Evolutionary conservation across 139 green algal genomes (phyloP).

Genomic region (Pleodorina starrii): DNA sequence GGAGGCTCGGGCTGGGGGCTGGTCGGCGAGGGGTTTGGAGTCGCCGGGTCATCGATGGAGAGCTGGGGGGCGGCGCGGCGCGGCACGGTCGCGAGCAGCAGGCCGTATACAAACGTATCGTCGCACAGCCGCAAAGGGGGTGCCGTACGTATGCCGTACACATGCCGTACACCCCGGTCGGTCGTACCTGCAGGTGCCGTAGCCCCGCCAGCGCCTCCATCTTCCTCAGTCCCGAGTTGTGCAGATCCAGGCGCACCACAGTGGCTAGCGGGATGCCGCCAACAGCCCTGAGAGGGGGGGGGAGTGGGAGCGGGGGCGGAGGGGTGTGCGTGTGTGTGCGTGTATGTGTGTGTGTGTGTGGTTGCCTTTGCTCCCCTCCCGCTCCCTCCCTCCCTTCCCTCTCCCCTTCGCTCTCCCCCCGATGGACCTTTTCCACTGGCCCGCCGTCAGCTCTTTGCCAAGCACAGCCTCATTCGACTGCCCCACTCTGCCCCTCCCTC

Average conservation of each 20-base stretch:
- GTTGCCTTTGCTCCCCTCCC: background rate
- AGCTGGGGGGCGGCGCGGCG: too few species aligned
- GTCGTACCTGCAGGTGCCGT: conserved; percentile 38
- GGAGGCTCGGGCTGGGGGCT: too few species aligned
- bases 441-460: background rate
- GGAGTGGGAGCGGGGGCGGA: background rate
- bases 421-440: background rate
- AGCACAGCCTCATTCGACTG: too few species aligned
- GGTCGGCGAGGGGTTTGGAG: too few species aligned
- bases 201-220: conserved; percentile 58
- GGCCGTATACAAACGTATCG: too few species aligned
- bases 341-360: background rate
- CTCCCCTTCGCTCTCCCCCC: background rate
- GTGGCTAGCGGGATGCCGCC: conserved; percentile 26
- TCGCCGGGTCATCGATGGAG: too few species aligned
- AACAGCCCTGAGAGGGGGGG: conserved; percentile 12
- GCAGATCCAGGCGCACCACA: conserved; percentile 71
- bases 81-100: too few species aligned
- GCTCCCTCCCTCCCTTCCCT: background rate
- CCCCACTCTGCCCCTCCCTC: background rate
- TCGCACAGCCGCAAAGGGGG: too few species aligned
- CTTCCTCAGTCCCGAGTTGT: conserved; percentile 64
- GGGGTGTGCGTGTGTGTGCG: background rate
- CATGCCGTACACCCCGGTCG: too few species aligned
- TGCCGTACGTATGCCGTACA: too few species aligned